Evolutionary conservation across 2,329 filamentous ascomycete genomes (phyloP).

Genomic region (Calcarisporium arbuscula): DNA sequence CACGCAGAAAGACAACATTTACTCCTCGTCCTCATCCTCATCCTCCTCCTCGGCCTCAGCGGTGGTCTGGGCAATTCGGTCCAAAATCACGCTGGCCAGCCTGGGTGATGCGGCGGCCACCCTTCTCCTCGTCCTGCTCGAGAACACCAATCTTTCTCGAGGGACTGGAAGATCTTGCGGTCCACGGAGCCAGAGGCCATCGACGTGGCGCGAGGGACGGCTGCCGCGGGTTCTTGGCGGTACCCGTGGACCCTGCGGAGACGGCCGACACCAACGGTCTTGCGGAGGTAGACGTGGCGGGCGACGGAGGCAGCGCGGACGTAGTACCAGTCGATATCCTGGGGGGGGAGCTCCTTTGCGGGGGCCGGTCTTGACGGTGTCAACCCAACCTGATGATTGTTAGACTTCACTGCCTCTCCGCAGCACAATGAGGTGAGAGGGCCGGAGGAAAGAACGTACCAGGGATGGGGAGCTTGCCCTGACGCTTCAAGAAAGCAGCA

Average conservation of each 20-base stretch:
- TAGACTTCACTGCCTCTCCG: not conserved
- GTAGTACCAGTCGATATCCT: slow-evolving; percentile 97
- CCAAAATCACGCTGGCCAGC: slow-evolving; percentile 97
- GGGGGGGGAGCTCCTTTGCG: slow-evolving; percentile 94
- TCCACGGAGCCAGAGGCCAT: slow-evolving; percentile 93
- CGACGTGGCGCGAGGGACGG: slow-evolving; percentile 92
- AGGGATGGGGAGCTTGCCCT: slow-evolving; percentile 87
- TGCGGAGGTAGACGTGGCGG: slow-evolving; percentile 98
- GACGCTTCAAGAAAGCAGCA: slow-evolving; percentile 85
- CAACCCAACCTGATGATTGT: slow-evolving; percentile 74
- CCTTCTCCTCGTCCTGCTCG: slow-evolving; percentile 97
- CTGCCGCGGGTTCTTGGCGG: too few relatives aligned
- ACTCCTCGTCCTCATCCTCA: slow-evolving; percentile 60
- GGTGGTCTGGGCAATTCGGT: slow-evolving; percentile 83
- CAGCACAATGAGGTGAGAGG: not conserved
- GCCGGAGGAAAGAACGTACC: slow-evolving; percentile 49
- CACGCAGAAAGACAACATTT: slow-evolving; percentile 28
- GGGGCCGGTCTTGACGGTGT: slow-evolving; percentile 98
- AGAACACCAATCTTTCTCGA: slow-evolving; percentile 99
- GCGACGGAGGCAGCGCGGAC: slow-evolving; percentile 88
- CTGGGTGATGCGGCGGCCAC: slow-evolving; percentile 97
- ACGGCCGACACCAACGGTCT: slow-evolving; percentile 97
- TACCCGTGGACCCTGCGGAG: slow-evolving; percentile 94
- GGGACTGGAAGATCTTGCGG: slow-evolving; percentile 93
- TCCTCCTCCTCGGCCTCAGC: slow-evolving; percentile 66